Percentiles rank a stretch among this genome's conserved stretches.
These are phyloP conservation scores for Claviceps sp. DNA, from an alignment of 2,329 filamentous ascomycete genomes.

Conservation along the genomic window DNA sequence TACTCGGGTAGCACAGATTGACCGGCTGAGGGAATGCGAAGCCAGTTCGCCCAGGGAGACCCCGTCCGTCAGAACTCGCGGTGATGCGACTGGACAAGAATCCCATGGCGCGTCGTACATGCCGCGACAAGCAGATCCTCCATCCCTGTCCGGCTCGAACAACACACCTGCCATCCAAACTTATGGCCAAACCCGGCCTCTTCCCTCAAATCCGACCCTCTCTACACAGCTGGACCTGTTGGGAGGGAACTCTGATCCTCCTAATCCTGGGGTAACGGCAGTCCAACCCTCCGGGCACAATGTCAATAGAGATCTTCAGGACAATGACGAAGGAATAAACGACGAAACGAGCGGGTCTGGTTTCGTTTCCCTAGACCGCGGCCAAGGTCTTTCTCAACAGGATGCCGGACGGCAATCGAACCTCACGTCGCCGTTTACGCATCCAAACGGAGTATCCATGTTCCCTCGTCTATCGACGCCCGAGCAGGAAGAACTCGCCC, in stretches of 20 bases:
- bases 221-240: not conserved
- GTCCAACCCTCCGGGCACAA: not conserved
- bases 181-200: not conserved
- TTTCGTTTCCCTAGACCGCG: not conserved
- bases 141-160: not conserved
- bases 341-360: not conserved
- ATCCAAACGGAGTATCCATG: constrained; percentile 24
- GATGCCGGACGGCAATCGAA: constrained; percentile 10
- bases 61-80: not conserved
- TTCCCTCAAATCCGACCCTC: not conserved
- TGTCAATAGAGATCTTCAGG: not conserved
- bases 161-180: not conserved
- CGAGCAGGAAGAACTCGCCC: constrained; percentile 23
- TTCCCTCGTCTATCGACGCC: constrained; percentile 22
- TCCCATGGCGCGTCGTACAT: not conserved
- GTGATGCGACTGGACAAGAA: not conserved
- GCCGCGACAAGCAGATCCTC: not conserved
- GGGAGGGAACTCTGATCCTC: not conserved
- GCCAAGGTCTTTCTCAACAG: not conserved
- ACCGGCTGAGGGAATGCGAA: not conserved
- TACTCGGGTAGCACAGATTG: constrained; percentile 1
- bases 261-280: not conserved
- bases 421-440: constrained; percentile 18
- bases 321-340: not conserved
- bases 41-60: not conserved